Evolutionary conservation across 73 alveolate species (phyloP).

Genomic region (Paramecium bursaria): DNA sequence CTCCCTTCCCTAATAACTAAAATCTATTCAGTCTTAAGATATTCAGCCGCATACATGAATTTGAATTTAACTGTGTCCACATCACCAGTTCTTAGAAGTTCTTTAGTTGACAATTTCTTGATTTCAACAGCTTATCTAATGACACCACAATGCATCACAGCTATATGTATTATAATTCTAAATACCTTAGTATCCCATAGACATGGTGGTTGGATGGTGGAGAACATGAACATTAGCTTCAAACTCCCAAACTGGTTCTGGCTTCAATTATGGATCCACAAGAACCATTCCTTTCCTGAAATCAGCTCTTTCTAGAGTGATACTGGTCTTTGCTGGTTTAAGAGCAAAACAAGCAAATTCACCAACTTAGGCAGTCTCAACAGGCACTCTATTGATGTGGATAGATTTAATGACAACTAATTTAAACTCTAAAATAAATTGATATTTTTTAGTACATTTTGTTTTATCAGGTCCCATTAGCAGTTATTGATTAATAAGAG

Average conservation of each 20-base stretch:
- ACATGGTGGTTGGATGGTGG: conserved; percentile 97
- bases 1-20: conserved; percentile 58
- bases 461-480: conserved; percentile 89
- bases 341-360: conserved; percentile 91
- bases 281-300: conserved; percentile 95
- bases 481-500: conserved; percentile 74
- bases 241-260: conserved; percentile 86
- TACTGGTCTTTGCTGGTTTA: conserved; percentile 89
- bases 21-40: conserved; percentile 31
- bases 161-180: too few relatives aligned
- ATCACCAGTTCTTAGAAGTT: conserved; percentile 31
- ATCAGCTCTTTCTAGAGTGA: conserved; percentile 81
- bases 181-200: conserved; percentile 17
- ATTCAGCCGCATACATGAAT: conserved; percentile 50
- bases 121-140: conserved; percentile 61
- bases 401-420: conserved; percentile 84
- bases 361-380: conserved; percentile 86
- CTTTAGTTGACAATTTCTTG: conserved; percentile 20
- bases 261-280: conserved; percentile 78
- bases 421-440: conserved; percentile 71
- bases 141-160: conserved; percentile 63
- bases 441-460: conserved; percentile 63
- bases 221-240: conserved; percentile 95
- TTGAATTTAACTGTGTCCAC: conserved; percentile 35
- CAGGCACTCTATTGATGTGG: conserved; percentile 86